Evolutionary conservation across 2,329 filamentous ascomycete genomes (phyloP).

Genomic region (Rutstroemia sp.): DNA sequence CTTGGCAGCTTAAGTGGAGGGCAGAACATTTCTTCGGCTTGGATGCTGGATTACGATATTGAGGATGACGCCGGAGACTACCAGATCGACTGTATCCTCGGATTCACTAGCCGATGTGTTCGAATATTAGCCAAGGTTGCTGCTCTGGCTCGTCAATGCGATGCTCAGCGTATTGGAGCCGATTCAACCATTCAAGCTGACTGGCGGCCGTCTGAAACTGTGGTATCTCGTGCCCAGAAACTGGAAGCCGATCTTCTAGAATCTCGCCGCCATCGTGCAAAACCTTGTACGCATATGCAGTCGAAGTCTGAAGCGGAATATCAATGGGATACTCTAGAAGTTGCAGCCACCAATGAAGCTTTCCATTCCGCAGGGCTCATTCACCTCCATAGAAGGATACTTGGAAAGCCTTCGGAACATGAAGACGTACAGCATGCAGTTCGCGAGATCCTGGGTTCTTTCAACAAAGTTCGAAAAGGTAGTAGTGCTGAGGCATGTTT

Average conservation of each 20-base stretch:
- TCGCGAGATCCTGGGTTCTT: slow-evolving; percentile 51
- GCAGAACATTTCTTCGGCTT: slow-evolving; percentile 19
- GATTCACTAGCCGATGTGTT: slow-evolving; percentile 67
- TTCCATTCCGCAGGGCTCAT: slow-evolving; percentile 75
- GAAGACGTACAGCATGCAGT: slow-evolving; percentile 56
- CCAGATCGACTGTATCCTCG: slow-evolving; percentile 73
- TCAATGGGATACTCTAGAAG: slow-evolving; percentile 53
- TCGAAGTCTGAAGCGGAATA: slow-evolving; percentile 41
- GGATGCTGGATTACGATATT: slow-evolving; percentile 38
- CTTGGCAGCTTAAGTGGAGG: slow-evolving; percentile 64
- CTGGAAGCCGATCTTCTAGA: slow-evolving; percentile 56
- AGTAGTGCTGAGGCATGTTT: slow-evolving; percentile 68
- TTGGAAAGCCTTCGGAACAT: slow-evolving; percentile 52
- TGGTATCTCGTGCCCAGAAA: slow-evolving; percentile 48
- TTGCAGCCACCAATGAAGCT: slow-evolving; percentile 66
- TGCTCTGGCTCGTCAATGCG: slow-evolving; percentile 61
- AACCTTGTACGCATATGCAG: slow-evolving; percentile 36
- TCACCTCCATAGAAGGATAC: slow-evolving; percentile 66
- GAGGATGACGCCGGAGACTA: slow-evolving; percentile 51
- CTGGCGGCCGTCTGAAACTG: slow-evolving; percentile 51
- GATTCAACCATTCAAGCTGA: slow-evolving; percentile 41
- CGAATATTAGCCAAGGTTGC: slow-evolving; percentile 65
- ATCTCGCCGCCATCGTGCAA: slow-evolving; percentile 39
- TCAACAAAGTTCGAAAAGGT: slow-evolving; percentile 55
- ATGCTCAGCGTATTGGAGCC: slow-evolving; percentile 53